Conservation (phyloP, 129 eudicot species). For the Tanacetum coccineum region DNA sequence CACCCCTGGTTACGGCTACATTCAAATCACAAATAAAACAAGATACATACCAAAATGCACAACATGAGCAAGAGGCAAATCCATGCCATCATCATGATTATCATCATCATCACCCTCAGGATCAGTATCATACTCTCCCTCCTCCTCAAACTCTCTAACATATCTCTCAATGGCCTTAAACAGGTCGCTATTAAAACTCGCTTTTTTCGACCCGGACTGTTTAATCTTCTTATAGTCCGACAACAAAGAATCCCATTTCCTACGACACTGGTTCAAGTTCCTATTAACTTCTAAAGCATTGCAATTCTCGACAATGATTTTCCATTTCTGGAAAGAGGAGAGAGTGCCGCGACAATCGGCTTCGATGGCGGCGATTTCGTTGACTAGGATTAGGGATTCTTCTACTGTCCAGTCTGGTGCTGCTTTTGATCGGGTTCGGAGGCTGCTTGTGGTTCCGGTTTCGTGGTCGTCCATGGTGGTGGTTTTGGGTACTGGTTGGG, state of each 20-base stretch:
- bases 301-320: conserved; percentile 63
- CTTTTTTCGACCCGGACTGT: conserved; percentile 22
- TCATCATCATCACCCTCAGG: neutral
- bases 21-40: too few species aligned
- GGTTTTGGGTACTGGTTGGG: neutral
- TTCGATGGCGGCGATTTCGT: conserved; percentile 52
- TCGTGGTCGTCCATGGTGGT: conserved; percentile 25
- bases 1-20: too few species aligned
- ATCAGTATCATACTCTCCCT: conserved; percentile 26
- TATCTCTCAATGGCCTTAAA: conserved; percentile 39
- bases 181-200: conserved; percentile 41
- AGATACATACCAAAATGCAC: too few species aligned
- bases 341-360: conserved; percentile 53
- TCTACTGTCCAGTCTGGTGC: conserved; percentile 66
- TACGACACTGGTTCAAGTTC: conserved; percentile 59
- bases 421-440: conserved; percentile 61
- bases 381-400: conserved; percentile 55
- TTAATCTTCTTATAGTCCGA: conserved; percentile 40
- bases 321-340: conserved; percentile 82
- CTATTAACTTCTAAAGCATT: conserved; percentile 54
- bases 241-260: conserved; percentile 59
- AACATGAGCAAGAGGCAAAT: too few species aligned
- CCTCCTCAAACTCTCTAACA: conserved; percentile 29
- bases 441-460: conserved; percentile 17
- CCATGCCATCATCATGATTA: too few species aligned